Base-by-base conservation (phyloP, 2,329 filamentous ascomycete genomes). In the Akanthomyces lecanii region DNA sequence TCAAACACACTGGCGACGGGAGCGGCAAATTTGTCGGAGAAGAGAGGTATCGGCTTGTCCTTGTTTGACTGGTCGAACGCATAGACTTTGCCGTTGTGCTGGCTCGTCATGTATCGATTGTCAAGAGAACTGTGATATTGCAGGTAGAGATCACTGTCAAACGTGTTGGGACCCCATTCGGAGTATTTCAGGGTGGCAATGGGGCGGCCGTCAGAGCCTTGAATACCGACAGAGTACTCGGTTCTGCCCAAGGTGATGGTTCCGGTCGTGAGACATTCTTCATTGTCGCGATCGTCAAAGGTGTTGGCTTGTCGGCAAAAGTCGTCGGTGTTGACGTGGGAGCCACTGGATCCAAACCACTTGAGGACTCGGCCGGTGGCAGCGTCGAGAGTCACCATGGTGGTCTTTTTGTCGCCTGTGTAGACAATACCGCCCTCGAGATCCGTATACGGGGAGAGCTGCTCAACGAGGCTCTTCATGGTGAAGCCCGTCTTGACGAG, bases 121-220 rank as follows among this genome's bases (percentile, higher is more conserved):
- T 98, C 93, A 72, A 93, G 88, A 0, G 92, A 92, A 12, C 81
- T 78, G 16, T 84, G 84, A 71, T 98, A 95, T 71, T 98, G 92
- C 56, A 85, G 85, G 69, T 92, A 88, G 7, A 99, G 85, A 72
- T 99, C 95, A 66, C 85, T 85, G 74, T 99, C 94, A 65, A 88
- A 90, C 64, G 89, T 96, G 75, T 99, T 99, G 16, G 93, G 91
- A 0, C 87, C 88, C 95, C 95, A 99, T 74, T 99, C 95, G 12
- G 92, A 90, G 72, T 96, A 99, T 67, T 87, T 93, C 68, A 99
- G 85, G 0, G 91, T 97, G 70, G 92, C 96, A 66, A 99, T 89
- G 8, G 86, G 85, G 64, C 89, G 85, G 1, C 89, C 88, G 68
- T 89, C 85, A 51, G 83, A 85, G 65, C 91, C 88, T 67, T 92